Evolutionary conservation across 1,284 basidiomycete species (phyloP), one percentile per base, ranked within the genome.

Genomic region (Psilocybe mexicana): DNA sequence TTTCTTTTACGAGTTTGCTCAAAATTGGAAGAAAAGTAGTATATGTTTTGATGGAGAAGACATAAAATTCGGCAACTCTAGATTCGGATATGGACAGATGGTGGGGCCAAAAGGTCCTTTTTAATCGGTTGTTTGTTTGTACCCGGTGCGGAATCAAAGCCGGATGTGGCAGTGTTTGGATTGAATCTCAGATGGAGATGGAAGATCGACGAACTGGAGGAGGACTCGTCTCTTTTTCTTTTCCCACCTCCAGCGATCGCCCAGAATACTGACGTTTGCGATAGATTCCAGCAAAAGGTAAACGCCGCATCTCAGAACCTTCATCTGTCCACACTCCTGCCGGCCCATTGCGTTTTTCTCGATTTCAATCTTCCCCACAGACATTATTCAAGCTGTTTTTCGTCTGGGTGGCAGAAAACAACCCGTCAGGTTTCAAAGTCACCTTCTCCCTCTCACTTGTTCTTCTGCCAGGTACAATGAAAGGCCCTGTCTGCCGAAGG

Each of bases 301-400:
- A 74, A 73, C 71, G 72, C 71, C 72, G 67, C 72, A 69, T 67
- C 63, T 57, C 46, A 61, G 57, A 54, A 55, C 55, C 58, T 60
- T 62, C 61, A 62, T 55, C 57, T 54, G 50, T 54, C 58, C 55
- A 57, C 59, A 7, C 26, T 54, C 47, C 47, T 59, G 55, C 57
- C 52, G 0, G 30, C 5, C 4, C 30, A 8, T 33, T 33, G 8
- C 30, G 18, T 18, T 18, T 18, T 18, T 18, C 18, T 6, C 30
- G 30, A 33, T 33, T 33, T 33, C 5, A 33, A 33, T 6, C 30
- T 33, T 56, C 47, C 59, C 59, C 42, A 60, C 51, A 43, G 58
- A 58, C 63, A 65, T 45, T 62, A 63, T 61, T 53, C 61, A 59
- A 63, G 60, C 63, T 62, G 59, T 65, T 63, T 61, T 58, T 42